Conservation (phyloP, 768 basidiomycete genomes). For the Asterophora parasitica region DNA sequence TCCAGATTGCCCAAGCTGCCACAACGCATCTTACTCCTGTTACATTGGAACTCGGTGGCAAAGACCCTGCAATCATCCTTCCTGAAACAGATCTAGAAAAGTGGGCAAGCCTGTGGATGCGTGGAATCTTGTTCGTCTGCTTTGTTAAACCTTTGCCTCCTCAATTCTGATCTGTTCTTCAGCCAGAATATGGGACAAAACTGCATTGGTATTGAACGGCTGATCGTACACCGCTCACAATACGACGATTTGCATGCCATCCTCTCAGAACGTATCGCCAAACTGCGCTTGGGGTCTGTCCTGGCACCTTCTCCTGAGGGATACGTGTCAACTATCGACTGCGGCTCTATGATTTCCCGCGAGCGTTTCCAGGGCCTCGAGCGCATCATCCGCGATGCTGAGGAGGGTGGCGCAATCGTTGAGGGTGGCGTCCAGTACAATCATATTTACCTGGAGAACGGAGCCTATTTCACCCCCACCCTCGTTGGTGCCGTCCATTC, state of each 20-base stretch:
- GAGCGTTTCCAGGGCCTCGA: constrained; percentile 69
- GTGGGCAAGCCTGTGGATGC: constrained; percentile 82
- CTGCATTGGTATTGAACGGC: constrained; percentile 93
- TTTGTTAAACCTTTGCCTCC: background rate
- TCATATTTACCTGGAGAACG: constrained; percentile 66
- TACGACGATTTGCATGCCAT: constrained; percentile 71
- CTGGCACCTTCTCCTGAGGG: constrained; percentile 63
- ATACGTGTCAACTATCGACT: constrained; percentile 71
- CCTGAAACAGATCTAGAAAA: constrained; percentile 78
- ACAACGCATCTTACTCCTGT: constrained; percentile 87
- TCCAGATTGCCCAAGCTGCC: constrained; percentile 76
- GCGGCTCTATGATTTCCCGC: constrained; percentile 80
- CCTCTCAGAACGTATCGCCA: constrained; percentile 57
- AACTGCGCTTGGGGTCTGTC: constrained; percentile 76
- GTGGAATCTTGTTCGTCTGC: constrained; percentile 79
- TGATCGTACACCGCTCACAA: constrained; percentile 77
- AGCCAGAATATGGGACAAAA: constrained; percentile 95
- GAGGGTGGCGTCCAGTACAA: constrained; percentile 62
- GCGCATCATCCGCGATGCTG: constrained; percentile 63
- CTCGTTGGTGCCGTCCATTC: constrained; percentile 74
- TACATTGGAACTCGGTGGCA: constrained; percentile 90
- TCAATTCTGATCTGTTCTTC: constrained; percentile 1
- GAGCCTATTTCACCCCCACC: constrained; percentile 83
- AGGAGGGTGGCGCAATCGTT: constrained; percentile 57
- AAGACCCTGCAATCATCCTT: constrained; percentile 89